A percentile compares a stretch with the other conserved stretches of the same genome.
phyloP scores from a whole-genome alignment of 1,139 yeast genomes.

The Starmera stellimalicola region DNA sequence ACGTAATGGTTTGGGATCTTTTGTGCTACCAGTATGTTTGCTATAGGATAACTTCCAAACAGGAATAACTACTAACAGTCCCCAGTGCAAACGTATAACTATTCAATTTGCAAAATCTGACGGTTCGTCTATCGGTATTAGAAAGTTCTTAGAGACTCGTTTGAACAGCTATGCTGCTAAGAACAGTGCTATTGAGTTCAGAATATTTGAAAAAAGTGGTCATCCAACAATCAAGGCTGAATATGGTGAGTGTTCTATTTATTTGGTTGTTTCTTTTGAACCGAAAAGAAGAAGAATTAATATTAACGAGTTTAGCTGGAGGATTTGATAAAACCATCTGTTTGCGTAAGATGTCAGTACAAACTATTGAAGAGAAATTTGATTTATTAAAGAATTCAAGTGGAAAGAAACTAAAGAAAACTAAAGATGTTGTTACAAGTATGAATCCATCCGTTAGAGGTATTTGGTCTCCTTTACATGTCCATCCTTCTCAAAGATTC shows the following conservation, averaged over 20 bases:
- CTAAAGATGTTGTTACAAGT: conserved; percentile 69
- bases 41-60: not conserved
- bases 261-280: not conserved
- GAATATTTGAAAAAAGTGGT: conserved; percentile 60
- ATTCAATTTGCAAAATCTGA: conserved; percentile 37
- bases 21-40: conserved; percentile 27
- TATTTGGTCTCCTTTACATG: conserved; percentile 94
- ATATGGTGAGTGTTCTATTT: conserved; percentile 26
- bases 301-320: conserved; percentile 21
- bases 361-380: conserved; percentile 44
- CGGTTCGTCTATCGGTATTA: conserved; percentile 80
- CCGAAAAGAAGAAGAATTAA: too few relatives aligned
- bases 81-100: conserved; percentile 15
- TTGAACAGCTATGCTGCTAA: conserved; percentile 47
- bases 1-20: conserved; percentile 44
- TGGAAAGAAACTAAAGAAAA: conserved; percentile 50
- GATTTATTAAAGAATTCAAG: conserved; percentile 47
- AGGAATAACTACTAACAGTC: not conserved
- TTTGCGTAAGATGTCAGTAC: conserved; percentile 48
- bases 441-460: conserved; percentile 86
- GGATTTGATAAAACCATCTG: conserved; percentile 45
- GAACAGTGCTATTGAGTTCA: conserved; percentile 64
- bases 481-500: conserved; percentile 57
- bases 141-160: conserved; percentile 50
- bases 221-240: conserved; percentile 75